Evolutionary conservation across 768 basidiomycete genomes (phyloP).

Genomic region (Mycena alexandri): DNA sequence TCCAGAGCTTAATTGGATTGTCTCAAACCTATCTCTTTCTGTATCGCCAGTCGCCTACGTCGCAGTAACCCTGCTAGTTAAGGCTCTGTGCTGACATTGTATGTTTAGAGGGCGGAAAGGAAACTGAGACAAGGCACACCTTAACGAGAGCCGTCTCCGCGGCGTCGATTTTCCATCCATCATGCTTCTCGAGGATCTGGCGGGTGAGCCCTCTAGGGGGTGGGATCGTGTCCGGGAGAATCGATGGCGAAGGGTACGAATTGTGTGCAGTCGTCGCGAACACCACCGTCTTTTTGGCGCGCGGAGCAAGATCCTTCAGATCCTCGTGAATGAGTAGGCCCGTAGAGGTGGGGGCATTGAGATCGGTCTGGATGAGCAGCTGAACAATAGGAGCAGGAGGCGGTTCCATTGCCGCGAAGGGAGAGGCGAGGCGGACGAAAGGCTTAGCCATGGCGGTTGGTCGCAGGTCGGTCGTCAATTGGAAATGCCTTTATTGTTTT

Average conservation of each 20-base stretch:
- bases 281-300: neutral
- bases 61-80: too few relatives aligned
- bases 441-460: conserved; percentile 16
- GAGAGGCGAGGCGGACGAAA: conserved; percentile 16
- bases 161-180: neutral
- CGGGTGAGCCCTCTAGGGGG: neutral
- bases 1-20: too few relatives aligned
- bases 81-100: too few relatives aligned
- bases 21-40: too few relatives aligned
- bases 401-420: conserved; percentile 26
- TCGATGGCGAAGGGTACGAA: conserved; percentile 17
- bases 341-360: conserved; percentile 14
- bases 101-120: too few relatives aligned
- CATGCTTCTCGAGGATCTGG: neutral
- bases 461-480: neutral
- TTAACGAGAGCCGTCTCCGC: conserved; percentile 16
- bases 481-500: too few relatives aligned
- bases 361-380: conserved; percentile 29
- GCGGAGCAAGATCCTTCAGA: conserved; percentile 6
- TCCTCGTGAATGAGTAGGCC: conserved; percentile 32
- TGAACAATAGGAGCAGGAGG: conserved; percentile 30
- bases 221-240: neutral
- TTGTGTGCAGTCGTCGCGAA: neutral
- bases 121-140: conserved; percentile 15
- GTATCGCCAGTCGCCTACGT: too few relatives aligned